phyloP scores from a whole-genome alignment of 2,329 filamentous ascomycete genomes.

The Pyrenophora tritici-repentis region DNA sequence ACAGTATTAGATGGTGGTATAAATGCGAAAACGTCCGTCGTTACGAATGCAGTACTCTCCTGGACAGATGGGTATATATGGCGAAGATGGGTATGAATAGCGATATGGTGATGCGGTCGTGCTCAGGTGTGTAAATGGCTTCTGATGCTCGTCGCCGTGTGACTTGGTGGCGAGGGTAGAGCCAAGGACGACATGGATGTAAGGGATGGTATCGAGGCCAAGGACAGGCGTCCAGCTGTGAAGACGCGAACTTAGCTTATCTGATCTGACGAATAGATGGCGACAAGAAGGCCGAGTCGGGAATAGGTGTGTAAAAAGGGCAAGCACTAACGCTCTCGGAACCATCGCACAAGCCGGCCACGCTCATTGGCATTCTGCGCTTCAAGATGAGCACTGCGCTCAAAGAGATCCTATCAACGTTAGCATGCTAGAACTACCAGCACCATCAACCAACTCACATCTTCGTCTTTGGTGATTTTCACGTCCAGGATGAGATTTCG shows the following conservation, averaged over 20 bases:
- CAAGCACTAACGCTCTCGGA: slow-evolving; percentile 51
- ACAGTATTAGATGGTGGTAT: slow-evolving; percentile 3
- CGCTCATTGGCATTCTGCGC: slow-evolving; percentile 54
- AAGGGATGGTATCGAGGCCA: slow-evolving; percentile 30
- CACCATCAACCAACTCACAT: slow-evolving; percentile 62
- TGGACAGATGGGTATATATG: slow-evolving; percentile 10
- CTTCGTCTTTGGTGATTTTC: slow-evolving; percentile 81
- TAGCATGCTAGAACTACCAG: slow-evolving; percentile 1
- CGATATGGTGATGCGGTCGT: not conserved
- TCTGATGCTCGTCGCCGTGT: slow-evolving; percentile 23
- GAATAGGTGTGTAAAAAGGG: slow-evolving; percentile 20
- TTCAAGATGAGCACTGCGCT: slow-evolving; percentile 61
- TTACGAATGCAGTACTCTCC: slow-evolving; percentile 5
- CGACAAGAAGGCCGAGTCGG: slow-evolving; percentile 16
- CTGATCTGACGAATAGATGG: slow-evolving; percentile 19
- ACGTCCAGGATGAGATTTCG: slow-evolving; percentile 80
- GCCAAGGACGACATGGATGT: slow-evolving; percentile 10
- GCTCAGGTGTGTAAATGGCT: slow-evolving; percentile 34
- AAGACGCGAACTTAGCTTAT: slow-evolving; percentile 31
- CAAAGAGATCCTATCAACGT: slow-evolving; percentile 59
- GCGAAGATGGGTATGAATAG: not conserved
- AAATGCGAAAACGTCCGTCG: not conserved
- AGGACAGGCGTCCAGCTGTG: slow-evolving; percentile 30
- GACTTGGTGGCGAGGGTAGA: slow-evolving; percentile 33
- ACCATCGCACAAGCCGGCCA: slow-evolving; percentile 52